Conservation (phyloP, 495 filamentous ascomycete species). For the Penicillium odoratum region DNA sequence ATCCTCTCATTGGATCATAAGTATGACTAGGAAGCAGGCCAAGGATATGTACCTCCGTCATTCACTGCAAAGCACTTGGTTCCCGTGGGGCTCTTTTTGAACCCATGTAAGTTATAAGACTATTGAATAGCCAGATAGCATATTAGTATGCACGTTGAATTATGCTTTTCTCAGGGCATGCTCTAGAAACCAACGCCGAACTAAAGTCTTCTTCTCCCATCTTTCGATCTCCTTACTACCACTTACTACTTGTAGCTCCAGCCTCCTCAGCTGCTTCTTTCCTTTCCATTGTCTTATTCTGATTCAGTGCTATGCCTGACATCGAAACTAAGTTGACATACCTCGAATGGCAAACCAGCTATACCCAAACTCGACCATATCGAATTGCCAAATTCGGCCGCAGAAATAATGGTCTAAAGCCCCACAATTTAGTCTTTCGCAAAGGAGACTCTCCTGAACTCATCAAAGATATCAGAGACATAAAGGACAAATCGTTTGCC, state of each 20-base stretch:
- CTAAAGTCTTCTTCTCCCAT: too few species aligned
- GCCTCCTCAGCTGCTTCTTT: neutral
- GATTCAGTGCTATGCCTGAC: neutral
- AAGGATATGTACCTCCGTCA: neutral
- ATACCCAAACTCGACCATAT: slow-evolving; percentile 6
- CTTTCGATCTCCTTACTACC: too few species aligned
- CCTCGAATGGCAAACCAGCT: slow-evolving; percentile 13
- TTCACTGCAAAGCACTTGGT: neutral
- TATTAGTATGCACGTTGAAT: neutral
- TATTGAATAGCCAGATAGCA: neutral
- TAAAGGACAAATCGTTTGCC: neutral
- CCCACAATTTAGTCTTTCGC: neutral
- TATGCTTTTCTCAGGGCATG: neutral
- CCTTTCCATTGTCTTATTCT: neutral
- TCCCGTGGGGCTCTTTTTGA: neutral
- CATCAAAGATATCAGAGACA: slow-evolving; percentile 1
- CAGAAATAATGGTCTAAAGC: neutral
- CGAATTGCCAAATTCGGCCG: slow-evolving; percentile 5
- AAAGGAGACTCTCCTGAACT: neutral
- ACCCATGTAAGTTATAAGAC: neutral
- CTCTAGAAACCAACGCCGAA: too few species aligned
- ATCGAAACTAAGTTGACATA: slow-evolving; percentile 3
- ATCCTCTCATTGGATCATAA: neutral
- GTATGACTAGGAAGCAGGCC: neutral
- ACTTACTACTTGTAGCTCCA: too few species aligned